These are phyloP conservation scores for Aspergillus persii DNA, from an alignment of 2,329 filamentous ascomycete species.

Conservation along the genomic window DNA sequence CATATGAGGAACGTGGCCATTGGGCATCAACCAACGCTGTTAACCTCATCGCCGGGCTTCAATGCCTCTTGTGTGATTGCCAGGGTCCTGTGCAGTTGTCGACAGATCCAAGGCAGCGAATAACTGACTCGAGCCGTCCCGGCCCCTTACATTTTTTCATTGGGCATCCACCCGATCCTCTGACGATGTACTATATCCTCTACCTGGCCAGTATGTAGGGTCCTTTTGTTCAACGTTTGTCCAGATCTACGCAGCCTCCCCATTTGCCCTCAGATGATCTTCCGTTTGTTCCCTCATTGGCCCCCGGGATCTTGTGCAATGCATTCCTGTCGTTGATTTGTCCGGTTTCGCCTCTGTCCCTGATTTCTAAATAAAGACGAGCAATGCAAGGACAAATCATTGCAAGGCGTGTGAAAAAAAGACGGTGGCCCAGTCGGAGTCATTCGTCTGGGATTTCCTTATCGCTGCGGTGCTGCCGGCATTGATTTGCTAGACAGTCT, in stretches of 20 bases:
- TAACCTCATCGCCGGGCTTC: constrained; percentile 14
- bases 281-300: not conserved
- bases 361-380: not conserved
- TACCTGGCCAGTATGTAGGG: constrained; percentile 69
- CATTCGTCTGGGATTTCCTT: constrained; percentile 3
- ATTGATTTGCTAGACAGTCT: constrained; percentile 9
- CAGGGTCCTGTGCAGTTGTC: constrained; percentile 21
- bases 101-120: constrained; percentile 19
- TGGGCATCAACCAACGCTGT: constrained; percentile 24
- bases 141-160: constrained; percentile 19
- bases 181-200: constrained; percentile 53
- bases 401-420: not conserved
- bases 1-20: constrained; percentile 20
- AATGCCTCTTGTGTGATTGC: constrained; percentile 16
- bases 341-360: not conserved
- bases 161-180: constrained; percentile 16
- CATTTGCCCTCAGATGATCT: constrained; percentile 3
- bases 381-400: not conserved
- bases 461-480: not conserved
- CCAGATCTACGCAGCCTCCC: not conserved
- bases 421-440: not conserved
- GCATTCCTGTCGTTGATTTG: not conserved
- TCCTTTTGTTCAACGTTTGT: constrained; percentile 21
- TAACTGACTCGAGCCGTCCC: constrained; percentile 23
- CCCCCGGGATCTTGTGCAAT: not conserved